These are phyloP conservation scores for Leishmania amazonensis DNA, from an alignment of 208 protist genomes.

Conservation along the genomic window DNA sequence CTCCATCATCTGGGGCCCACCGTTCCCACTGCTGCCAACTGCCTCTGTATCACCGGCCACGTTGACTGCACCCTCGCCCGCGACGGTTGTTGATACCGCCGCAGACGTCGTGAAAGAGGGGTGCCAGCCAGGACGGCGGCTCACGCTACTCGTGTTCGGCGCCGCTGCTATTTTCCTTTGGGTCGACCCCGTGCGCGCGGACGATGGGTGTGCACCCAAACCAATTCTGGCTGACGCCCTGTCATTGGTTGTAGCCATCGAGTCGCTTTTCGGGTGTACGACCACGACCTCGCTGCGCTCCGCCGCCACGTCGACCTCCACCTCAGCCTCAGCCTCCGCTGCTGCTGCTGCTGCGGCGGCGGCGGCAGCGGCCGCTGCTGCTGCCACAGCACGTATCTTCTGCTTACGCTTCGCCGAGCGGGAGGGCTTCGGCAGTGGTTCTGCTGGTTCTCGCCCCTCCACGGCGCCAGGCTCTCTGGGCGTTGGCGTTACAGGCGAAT, in stretches of 20 bases:
- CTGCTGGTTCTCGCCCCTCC: constrained; percentile 2
- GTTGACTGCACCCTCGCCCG: not conserved
- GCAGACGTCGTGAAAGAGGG: constrained; percentile 5
- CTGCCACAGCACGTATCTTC: constrained; percentile 16
- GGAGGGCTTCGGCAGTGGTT: constrained; percentile 1
- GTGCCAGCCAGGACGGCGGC: constrained; percentile 31
- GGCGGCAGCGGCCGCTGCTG: constrained; percentile 17
- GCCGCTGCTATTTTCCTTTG: not conserved
- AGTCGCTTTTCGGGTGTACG: not conserved
- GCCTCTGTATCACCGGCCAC: not conserved
- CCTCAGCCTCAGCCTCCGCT: not conserved
- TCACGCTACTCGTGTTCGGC: constrained; percentile 24
- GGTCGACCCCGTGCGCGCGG: not conserved
- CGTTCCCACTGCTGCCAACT: not conserved
- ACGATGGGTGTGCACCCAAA: not conserved
- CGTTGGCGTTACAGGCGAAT: not conserved
- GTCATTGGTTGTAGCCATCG: not conserved
- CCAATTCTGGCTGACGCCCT: not conserved
- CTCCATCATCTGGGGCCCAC: not conserved
- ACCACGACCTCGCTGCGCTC: not conserved
- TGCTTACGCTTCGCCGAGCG: constrained; percentile 33
- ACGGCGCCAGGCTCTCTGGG: not conserved
- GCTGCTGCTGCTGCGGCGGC: constrained; percentile 6
- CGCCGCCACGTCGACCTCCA: not conserved
- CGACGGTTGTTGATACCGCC: not conserved